Base-by-base conservation (phyloP, 2,329 filamentous ascomycete species). In the Pseudocercospora fuligena region DNA sequence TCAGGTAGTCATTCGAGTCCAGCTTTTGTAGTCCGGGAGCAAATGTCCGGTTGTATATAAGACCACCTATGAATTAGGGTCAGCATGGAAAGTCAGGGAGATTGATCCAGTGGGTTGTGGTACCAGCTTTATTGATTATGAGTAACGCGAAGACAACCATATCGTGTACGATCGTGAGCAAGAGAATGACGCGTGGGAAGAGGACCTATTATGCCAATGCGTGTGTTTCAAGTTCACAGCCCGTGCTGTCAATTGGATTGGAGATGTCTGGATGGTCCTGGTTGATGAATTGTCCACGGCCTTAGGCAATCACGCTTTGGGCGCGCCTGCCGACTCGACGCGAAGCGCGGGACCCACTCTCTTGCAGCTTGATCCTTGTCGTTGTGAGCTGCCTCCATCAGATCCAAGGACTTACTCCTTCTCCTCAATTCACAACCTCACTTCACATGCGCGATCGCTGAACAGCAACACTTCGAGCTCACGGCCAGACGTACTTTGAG, bases 121-220 rank as follows among this genome's bases (percentile, higher is more conserved):
- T 67, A 72, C 70, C 95, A 71, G 95, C 94, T 86, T 99, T 99
- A 86, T 97, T 98, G 84, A 99, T 97, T 79, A 99, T 91, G 79
- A 98, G 93, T 77, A 99, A 90, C 66, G 94, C 90, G 80, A 96
- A 95, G 79, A 99, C 91, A 72, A 93, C 92, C 95, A 94, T 98
- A 73, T 47, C 57, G 67, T 40, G 9, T 11, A 19, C 29, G 31
- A 40, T n/a, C n/a, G 31, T n/a, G 31, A 23, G 31, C 0, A 0
- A 58, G 19, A 19, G 14, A 40, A 2, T 23, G 56, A 40, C 33
- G 23, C 19, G 25, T 19, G 12, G 4, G 33, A 23, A 14, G 11
- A 31, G 27, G 33, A 43, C 9, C n/a, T 43, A 33, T 56, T 29
- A 40, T 56, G 16, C 16, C 40, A 8, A 19, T 19, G 40, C 40